Evolutionary conservation across 345 rosid genomes (phyloP).

Genomic region (Nasturtium officinale): DNA sequence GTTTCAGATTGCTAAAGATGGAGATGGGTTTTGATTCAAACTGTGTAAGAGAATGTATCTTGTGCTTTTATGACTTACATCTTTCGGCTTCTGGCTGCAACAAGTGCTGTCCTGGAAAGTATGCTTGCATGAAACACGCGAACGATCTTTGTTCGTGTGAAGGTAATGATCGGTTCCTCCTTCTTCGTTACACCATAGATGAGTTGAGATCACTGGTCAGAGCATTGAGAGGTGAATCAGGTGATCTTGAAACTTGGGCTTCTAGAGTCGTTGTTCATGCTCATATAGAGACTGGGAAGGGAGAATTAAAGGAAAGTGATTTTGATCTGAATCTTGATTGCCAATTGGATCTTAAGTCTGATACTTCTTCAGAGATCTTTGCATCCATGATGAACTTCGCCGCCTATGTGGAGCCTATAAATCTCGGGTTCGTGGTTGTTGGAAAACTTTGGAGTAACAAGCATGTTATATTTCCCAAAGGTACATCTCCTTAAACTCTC

Average conservation of each 20-base stretch:
- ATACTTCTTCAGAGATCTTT: background rate
- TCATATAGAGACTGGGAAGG: slow-evolving; percentile 21
- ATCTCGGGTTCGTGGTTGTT: slow-evolving; percentile 52
- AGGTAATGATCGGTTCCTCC: slow-evolving; percentile 46
- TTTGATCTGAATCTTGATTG: slow-evolving; percentile 51
- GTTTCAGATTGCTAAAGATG: slow-evolving; percentile 51
- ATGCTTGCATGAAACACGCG: slow-evolving; percentile 70
- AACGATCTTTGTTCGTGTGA: slow-evolving; percentile 60
- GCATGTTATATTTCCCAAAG: slow-evolving; percentile 69
- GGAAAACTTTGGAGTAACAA: slow-evolving; percentile 66
- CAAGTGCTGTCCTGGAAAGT: slow-evolving; percentile 62
- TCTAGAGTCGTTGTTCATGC: slow-evolving; percentile 31
- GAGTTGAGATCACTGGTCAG: slow-evolving; percentile 59
- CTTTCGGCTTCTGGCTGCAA: slow-evolving; percentile 73
- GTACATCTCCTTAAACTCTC: slow-evolving; percentile 39
- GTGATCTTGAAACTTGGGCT: slow-evolving; percentile 54
- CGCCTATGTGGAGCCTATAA: slow-evolving; percentile 48
- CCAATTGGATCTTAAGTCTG: slow-evolving; percentile 8
- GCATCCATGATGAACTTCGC: slow-evolving; percentile 3
- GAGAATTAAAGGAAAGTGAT: slow-evolving; percentile 31
- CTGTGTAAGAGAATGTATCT: slow-evolving; percentile 68
- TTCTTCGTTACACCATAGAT: slow-evolving; percentile 57
- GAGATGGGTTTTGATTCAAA: slow-evolving; percentile 54
- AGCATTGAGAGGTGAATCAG: slow-evolving; percentile 66
- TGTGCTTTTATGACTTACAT: slow-evolving; percentile 75